A percentile compares a stretch with the other conserved stretches of the same genome.
Conservation (phyloP, 352 stramenopile species). For the Paralagenidium karlingii region DNA sequence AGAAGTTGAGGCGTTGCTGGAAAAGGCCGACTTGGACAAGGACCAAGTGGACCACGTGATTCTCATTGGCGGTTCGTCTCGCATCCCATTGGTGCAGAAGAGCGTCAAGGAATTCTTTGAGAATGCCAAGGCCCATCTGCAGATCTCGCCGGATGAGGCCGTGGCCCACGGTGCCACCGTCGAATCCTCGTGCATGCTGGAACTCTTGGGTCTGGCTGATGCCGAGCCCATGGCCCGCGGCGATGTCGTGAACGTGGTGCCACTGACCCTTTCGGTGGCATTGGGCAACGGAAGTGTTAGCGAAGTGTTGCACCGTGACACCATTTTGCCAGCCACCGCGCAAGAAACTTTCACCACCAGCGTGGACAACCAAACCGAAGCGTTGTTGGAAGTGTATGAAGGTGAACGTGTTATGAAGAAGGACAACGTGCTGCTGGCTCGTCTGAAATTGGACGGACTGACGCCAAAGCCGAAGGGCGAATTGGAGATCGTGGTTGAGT, state of each 20-base stretch:
- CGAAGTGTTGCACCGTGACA: conserved; percentile 86
- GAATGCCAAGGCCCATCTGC: conserved; percentile 64
- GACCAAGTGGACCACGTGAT: conserved; percentile 92
- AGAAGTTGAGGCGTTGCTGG: conserved; percentile 79
- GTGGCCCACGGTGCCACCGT: conserved; percentile 85
- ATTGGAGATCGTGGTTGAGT: conserved; percentile 88
- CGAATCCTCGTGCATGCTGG: conserved; percentile 11
- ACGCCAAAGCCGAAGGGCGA: conserved; percentile 82
- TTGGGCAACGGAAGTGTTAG: conserved; percentile 87
- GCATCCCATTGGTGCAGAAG: conserved; percentile 93
- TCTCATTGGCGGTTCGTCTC: conserved; percentile 92
- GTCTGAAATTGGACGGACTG: conserved; percentile 85
- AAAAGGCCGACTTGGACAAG: conserved; percentile 67
- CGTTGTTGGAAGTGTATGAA: conserved; percentile 91
- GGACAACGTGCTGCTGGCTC: conserved; percentile 90
- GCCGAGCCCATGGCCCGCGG: conserved; percentile 35
- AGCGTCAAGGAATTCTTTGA: conserved; percentile 80
- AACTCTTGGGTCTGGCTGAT: conserved; percentile 16
- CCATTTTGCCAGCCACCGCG: conserved; percentile 73
- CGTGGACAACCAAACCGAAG: conserved; percentile 82
- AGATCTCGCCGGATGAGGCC: conserved; percentile 85
- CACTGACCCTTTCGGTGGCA: conserved; percentile 86
- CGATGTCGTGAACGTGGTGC: conserved; percentile 79
- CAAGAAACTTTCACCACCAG: conserved; percentile 85
- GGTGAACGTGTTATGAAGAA: conserved; percentile 96